Conservation (phyloP, 2,329 filamentous ascomycete species). For the Penicillium janthinellum region DNA sequence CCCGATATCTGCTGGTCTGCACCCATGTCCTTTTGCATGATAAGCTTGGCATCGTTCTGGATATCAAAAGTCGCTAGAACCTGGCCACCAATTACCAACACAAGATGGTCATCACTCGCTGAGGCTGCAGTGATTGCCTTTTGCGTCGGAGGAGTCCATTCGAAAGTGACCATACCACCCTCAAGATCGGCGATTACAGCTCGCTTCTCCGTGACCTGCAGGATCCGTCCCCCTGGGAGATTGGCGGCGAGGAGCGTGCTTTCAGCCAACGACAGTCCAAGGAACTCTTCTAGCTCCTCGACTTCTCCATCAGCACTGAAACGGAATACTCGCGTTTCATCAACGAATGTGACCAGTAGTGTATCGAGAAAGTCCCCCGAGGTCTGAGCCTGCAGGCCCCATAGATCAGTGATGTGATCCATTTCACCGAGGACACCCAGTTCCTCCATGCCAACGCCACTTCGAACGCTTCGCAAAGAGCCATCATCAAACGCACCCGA, state of each 20-base stretch:
- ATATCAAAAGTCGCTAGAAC: slow-evolving; percentile 70
- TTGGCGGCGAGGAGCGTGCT: slow-evolving; percentile 73
- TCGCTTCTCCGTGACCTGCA: slow-evolving; percentile 73
- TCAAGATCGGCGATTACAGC: slow-evolving; percentile 64
- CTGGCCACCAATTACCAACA: slow-evolving; percentile 77
- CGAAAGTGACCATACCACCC: slow-evolving; percentile 48
- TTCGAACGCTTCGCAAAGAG: slow-evolving; percentile 84
- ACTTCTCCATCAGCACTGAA: slow-evolving; percentile 76
- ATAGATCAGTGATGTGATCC: slow-evolving; percentile 71
- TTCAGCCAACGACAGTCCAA: slow-evolving; percentile 68
- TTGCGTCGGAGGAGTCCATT: slow-evolving; percentile 49
- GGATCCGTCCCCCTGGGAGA: slow-evolving; percentile 61
- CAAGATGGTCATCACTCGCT: slow-evolving; percentile 67
- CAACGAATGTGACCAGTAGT: slow-evolving; percentile 76
- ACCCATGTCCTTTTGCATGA: slow-evolving; percentile 62
- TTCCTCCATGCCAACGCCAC: slow-evolving; percentile 90
- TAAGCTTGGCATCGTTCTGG: slow-evolving; percentile 57
- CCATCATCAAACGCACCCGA: slow-evolving; percentile 90
- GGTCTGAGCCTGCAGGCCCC: slow-evolving; percentile 62
- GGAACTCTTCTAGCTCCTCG: slow-evolving; percentile 79
- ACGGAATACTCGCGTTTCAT: slow-evolving; percentile 78
- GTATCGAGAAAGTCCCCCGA: slow-evolving; percentile 59
- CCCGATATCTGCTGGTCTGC: slow-evolving; percentile 80
- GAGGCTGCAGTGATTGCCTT: slow-evolving; percentile 75
- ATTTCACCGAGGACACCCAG: slow-evolving; percentile 80